Base-by-base conservation (phyloP, 2,329 filamentous ascomycete species). In the Apiospora rasikravindrae region DNA sequence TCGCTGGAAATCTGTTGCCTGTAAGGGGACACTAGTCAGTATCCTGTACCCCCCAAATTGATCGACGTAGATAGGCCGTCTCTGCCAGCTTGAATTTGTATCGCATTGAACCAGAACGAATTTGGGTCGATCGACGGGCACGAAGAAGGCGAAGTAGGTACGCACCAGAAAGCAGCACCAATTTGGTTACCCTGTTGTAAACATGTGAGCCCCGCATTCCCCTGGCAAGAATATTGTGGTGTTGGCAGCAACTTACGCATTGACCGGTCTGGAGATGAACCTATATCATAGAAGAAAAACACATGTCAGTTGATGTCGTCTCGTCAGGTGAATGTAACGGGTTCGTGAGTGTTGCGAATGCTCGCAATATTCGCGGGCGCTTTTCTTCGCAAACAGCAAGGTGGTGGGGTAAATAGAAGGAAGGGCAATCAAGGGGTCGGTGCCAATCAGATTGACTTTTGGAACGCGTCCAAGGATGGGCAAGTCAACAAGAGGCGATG, bases 251-350 rank as follows among this genome's bases (percentile, higher is more conserved):
- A 90, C 92, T 88, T 91, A 98, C 96, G 90, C 96, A 98, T 92
- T 99, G 96, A 87, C 96, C 96, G 90, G 96, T 99, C 90, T 99
- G 96, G 82, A 99, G 95, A 88, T 99, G 96, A 88, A 98, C 96
- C 96, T 98, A 83, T 89, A 81, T 77, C 77, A 77, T 82, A 37
- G 33, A 81, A 85, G 85, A 81, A 83, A 76, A 74, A 77, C 72
- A 77, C 75, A 82, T 19, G 89, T 92, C 87, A 93, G 91, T 40
- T 47, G 6, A 45, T 26, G 66, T 37, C 33, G n/a, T 40, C 7
- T 64, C 33, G 40, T 61, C 53, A 37, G 33, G 53, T 37, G 29
- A 37, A 37, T 22, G 45, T 67, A 57, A 70, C 73, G 71, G 71
- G 67, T 47, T 37, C 51, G 57, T 51, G 29, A n/a, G n/a, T 51